Percentiles rank a stretch among this genome's conserved stretches.
These are phyloP conservation scores for Xylaria sp. DNA, from an alignment of 2,329 filamentous ascomycete species.

Conservation along the genomic window DNA sequence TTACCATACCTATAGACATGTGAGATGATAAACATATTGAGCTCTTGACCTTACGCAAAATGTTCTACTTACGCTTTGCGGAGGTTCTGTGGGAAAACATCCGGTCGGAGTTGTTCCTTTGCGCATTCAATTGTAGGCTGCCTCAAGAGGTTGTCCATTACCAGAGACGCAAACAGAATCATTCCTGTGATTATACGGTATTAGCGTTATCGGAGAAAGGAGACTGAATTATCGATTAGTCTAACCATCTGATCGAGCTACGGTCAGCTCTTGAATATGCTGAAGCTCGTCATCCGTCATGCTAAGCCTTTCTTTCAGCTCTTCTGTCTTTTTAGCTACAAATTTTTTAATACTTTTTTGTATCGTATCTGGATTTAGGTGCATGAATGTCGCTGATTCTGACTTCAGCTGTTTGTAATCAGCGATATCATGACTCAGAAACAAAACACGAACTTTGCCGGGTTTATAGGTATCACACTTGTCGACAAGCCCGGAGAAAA, in stretches of 20 bases:
- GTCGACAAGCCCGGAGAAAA: slow-evolving; percentile 38
- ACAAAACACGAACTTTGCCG: slow-evolving; percentile 20
- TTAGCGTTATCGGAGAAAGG: not conserved
- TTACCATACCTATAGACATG: slow-evolving; percentile 44
- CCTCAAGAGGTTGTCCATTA: slow-evolving; percentile 44
- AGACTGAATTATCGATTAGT: not conserved
- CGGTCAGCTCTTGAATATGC: not conserved
- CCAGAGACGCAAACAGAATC: slow-evolving; percentile 49
- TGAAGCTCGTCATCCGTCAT: slow-evolving; percentile 11
- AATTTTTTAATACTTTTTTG: slow-evolving; percentile 6
- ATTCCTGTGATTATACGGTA: slow-evolving; percentile 38
- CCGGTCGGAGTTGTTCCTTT: slow-evolving; percentile 29
- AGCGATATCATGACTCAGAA: slow-evolving; percentile 20
- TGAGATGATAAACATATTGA: slow-evolving; percentile 13
- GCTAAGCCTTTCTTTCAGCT: not conserved
- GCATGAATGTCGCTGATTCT: slow-evolving; percentile 6
- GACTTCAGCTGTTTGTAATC: slow-evolving; percentile 10
- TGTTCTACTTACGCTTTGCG: slow-evolving; percentile 9
- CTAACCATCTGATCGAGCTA: slow-evolving; percentile 19
- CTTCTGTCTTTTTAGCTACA: slow-evolving; percentile 5
- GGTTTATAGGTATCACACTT: slow-evolving; percentile 17
- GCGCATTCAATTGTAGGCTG: slow-evolving; percentile 39
- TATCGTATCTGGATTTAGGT: not conserved
- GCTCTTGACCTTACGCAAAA: not conserved
- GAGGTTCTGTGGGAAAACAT: slow-evolving; percentile 7